A percentile compares a stretch with the other conserved stretches of the same genome.
These are phyloP conservation scores for Globisporangium cystogenes DNA, from an alignment of 352 stramenopile genomes.

Conservation along the genomic window DNA sequence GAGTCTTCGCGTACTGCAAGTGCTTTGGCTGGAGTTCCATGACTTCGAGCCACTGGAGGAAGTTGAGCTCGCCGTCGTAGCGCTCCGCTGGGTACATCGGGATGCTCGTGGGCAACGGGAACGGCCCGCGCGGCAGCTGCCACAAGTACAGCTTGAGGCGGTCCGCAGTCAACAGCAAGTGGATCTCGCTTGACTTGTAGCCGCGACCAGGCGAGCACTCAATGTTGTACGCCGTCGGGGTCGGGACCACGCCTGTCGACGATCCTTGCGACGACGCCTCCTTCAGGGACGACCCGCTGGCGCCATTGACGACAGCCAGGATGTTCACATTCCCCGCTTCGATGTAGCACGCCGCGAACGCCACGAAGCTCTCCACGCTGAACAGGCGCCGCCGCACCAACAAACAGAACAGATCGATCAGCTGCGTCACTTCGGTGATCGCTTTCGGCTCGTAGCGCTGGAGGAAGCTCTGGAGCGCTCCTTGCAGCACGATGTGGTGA, in stretches of 20 bases:
- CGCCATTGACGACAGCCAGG: slow-evolving; percentile 7
- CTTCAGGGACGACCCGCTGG: slow-evolving; percentile 11
- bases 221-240: slow-evolving; percentile 83
- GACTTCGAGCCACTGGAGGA: slow-evolving; percentile 77
- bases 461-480: slow-evolving; percentile 69
- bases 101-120: slow-evolving; percentile 59
- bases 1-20: slow-evolving; percentile 65
- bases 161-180: slow-evolving; percentile 52
- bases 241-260: slow-evolving; percentile 18
- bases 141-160: slow-evolving; percentile 77
- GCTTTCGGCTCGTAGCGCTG: slow-evolving; percentile 69
- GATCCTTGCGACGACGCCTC: slow-evolving; percentile 18
- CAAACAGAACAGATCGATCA: slow-evolving; percentile 82
- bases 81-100: slow-evolving; percentile 50
- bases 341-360: slow-evolving; percentile 54
- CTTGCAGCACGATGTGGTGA: slow-evolving; percentile 69
- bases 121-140: slow-evolving; percentile 71
- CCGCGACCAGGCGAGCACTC: slow-evolving; percentile 76
- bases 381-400: slow-evolving; percentile 69
- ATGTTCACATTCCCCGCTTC: slow-evolving; percentile 26
- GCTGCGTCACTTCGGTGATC: slow-evolving; percentile 70
- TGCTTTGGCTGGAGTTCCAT: slow-evolving; percentile 77
- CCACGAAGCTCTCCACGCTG: slow-evolving; percentile 64
- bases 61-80: slow-evolving; percentile 63
- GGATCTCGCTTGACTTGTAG: slow-evolving; percentile 80